Evolutionary conservation across 768 basidiomycete species (phyloP), one percentile per base, ranked within the genome.

Genomic region (Suillus alpinus): DNA sequence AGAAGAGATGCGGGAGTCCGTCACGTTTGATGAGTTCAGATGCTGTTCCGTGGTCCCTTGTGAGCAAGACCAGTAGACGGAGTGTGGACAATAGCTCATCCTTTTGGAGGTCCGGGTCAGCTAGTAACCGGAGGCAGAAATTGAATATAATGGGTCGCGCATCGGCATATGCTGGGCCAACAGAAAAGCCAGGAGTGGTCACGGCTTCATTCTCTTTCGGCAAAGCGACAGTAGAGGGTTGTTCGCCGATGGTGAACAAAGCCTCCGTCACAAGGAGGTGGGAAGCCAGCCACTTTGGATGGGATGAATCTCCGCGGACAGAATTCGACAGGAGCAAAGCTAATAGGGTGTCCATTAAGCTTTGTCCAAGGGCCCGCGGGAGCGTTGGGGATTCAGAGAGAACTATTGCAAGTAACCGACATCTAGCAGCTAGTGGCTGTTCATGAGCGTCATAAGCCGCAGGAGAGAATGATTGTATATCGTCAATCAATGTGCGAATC

Each of bases 211-310:
- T 86, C 65, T 92, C 88, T 65, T 86, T 87, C 1, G 92, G 91
- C 7, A 91, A 68, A 5, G 80, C 73, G 60, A 91, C 83, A 4
- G 80, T 66, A 52, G 82, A 79, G 58, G 94, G 88, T 44, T 89
- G 89, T 55, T 92, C 90, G 1, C 88, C 85, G 20, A 89, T 77
- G 18, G 86, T 86, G 36, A 98, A 81, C 50, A 98, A 76, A 18
- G 89, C 86, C 69, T 99, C 95, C 6, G 88, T 87, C 55, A 95
- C 90, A 13, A 97, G 83, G 13, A 98, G 79, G 67, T 90, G 86
- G 2, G 92, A 83, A 1, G 94, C 87, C 5, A 96, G 82, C 97
- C 97, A 99, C 68, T 84, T 87, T 9, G 96, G 94, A 56, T 84
- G 83, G n/a, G 81, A 82, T 2, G 79, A 76, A 58, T 84, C 82